phyloP scores from a whole-genome alignment of 2,329 filamentous ascomycete species.

The Verticillium zaregamsianum region DNA sequence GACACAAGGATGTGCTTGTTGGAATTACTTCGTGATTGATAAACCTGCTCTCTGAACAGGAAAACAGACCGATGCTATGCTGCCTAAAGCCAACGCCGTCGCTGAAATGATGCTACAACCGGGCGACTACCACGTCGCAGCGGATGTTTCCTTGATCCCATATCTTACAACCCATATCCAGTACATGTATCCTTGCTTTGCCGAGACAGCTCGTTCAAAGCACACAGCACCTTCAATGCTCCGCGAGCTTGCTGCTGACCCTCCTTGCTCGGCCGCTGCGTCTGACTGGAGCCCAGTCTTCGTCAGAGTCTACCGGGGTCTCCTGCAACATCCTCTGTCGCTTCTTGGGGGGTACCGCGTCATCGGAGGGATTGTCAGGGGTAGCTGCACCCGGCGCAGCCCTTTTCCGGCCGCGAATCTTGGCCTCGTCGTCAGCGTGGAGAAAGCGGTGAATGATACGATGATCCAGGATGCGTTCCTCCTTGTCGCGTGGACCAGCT shows the following conservation, averaged over 20 bases:
- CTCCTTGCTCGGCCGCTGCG: slow-evolving; percentile 30
- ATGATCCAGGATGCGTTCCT: slow-evolving; percentile 74
- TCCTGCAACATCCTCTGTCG: slow-evolving; percentile 4
- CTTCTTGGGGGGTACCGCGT: slow-evolving; percentile 7
- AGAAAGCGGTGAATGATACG: slow-evolving; percentile 84
- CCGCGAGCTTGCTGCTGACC: slow-evolving; percentile 20
- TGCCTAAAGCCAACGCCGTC: background rate
- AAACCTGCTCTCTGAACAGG: background rate
- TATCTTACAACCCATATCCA: background rate
- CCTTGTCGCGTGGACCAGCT: slow-evolving; percentile 68
- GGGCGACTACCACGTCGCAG: background rate
- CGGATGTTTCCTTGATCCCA: background rate
- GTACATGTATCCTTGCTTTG: background rate
- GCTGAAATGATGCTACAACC: background rate
- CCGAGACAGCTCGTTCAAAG: background rate
- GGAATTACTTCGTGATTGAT: background rate
- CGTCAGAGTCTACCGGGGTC: slow-evolving; percentile 15
- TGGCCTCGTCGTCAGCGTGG: slow-evolving; percentile 62
- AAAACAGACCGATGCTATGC: background rate
- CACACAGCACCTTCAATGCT: background rate
- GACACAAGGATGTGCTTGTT: background rate
- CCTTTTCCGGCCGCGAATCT: slow-evolving; percentile 36
- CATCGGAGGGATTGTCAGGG: slow-evolving; percentile 4
- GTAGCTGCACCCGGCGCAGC: slow-evolving; percentile 8
- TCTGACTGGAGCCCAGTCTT: slow-evolving; percentile 14